phyloP scores from a whole-genome alignment of 2,329 filamentous ascomycete genomes.

The Didymella glomerata region DNA sequence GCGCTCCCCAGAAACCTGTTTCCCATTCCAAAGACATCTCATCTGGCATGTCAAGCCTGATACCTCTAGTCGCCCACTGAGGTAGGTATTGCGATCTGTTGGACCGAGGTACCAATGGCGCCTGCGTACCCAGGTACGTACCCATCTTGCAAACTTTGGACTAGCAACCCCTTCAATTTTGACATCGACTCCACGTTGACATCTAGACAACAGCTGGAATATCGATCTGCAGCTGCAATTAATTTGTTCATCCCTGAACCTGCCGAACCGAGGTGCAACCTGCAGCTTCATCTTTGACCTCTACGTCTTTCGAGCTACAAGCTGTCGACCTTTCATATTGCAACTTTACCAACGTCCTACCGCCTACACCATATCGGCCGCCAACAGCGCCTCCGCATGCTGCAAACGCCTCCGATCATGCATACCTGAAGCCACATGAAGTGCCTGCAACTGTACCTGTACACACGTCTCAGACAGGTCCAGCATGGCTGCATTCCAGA shows the following conservation, averaged over 20 bases:
- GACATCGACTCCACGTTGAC: not conserved
- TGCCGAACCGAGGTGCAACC: not conserved
- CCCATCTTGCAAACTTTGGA: not conserved
- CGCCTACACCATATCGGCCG: not conserved
- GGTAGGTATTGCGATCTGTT: slow-evolving; percentile 2
- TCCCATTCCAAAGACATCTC: not conserved
- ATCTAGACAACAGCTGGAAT: not conserved
- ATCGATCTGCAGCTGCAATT: not conserved
- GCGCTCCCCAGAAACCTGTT: slow-evolving; percentile 1
- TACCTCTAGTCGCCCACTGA: not conserved
- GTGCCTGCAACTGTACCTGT: not conserved
- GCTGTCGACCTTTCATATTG: not conserved
- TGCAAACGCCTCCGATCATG: not conserved
- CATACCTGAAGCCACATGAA: not conserved
- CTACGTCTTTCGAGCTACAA: not conserved
- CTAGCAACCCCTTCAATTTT: slow-evolving; percentile 5
- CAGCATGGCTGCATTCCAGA: not conserved
- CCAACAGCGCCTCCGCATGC: not conserved
- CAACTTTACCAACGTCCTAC: not conserved
- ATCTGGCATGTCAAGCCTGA: not conserved
- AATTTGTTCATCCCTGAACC: not conserved
- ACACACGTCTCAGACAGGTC: not conserved
- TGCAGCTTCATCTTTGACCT: not conserved
- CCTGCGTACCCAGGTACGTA: not conserved
- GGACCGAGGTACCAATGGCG: not conserved